phyloP scores from a whole-genome alignment of 2,329 filamentous ascomycete species.

The Dactylellina drechsleri region DNA sequence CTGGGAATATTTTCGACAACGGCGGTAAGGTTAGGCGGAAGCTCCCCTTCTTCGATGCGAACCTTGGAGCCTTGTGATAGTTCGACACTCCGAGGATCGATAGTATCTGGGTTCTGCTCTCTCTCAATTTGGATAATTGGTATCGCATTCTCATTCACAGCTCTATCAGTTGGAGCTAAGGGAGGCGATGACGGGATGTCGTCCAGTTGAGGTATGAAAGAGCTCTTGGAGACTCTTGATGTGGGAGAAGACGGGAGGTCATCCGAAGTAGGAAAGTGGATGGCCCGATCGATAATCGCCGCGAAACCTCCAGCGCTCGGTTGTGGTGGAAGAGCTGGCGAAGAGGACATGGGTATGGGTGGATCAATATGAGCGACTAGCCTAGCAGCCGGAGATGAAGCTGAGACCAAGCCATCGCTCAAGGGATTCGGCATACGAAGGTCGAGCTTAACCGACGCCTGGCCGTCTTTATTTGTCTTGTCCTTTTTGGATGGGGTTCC shows the following conservation, averaged over 20 bases:
- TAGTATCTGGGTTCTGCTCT: slow-evolving; percentile 14
- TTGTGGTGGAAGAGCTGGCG: slow-evolving; percentile 28
- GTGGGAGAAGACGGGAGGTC: slow-evolving; percentile 47
- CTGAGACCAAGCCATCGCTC: slow-evolving; percentile 20
- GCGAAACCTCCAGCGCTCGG: slow-evolving; percentile 18
- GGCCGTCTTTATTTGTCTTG: not conserved
- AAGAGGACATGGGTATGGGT: slow-evolving; percentile 27
- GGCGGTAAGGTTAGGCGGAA: slow-evolving; percentile 30
- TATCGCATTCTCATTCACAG: not conserved
- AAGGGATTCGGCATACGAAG: slow-evolving; percentile 47
- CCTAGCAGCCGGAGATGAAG: slow-evolving; percentile 14
- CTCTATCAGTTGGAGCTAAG: slow-evolving; percentile 21
- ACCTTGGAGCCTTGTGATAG: slow-evolving; percentile 40
- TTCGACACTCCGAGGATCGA: slow-evolving; percentile 41
- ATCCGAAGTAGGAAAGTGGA: slow-evolving; percentile 48
- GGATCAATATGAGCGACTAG: not conserved
- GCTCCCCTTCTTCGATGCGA: slow-evolving; percentile 41
- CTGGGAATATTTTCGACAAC: slow-evolving; percentile 36
- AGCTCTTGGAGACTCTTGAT: slow-evolving; percentile 15
- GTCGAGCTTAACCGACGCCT: slow-evolving; percentile 27
- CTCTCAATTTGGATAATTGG: slow-evolving; percentile 4
- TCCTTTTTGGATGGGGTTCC: slow-evolving; percentile 13
- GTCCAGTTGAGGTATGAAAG: slow-evolving; percentile 37
- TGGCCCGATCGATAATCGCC: slow-evolving; percentile 29
- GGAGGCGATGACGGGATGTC: slow-evolving; percentile 50